Evolutionary conservation across 2,329 filamentous ascomycete genomes (phyloP).

Genomic region (Huntiella savannae): DNA sequence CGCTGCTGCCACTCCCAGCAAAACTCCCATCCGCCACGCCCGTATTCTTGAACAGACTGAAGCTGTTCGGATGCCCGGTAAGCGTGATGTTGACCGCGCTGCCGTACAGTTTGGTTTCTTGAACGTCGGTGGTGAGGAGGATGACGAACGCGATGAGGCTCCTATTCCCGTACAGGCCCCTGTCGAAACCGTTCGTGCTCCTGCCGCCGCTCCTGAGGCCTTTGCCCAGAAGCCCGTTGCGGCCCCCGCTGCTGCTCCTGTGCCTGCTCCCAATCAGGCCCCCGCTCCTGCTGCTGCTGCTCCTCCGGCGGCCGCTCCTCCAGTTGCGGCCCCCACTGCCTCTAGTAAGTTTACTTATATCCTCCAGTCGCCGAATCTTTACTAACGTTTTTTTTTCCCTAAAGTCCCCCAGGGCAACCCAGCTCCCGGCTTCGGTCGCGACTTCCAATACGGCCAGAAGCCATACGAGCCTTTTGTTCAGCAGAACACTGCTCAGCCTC

Average conservation of each 20-base stretch:
- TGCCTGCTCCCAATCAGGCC: slow-evolving; percentile 17
- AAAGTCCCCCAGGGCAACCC: slow-evolving; percentile 2
- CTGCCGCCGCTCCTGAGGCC: slow-evolving; percentile 46
- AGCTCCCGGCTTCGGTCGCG: slow-evolving; percentile 8
- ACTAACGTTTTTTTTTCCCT: background rate
- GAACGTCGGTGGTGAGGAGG: slow-evolving; percentile 65
- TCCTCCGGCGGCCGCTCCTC: slow-evolving; percentile 15
- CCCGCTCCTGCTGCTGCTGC: slow-evolving; percentile 12
- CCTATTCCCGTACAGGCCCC: slow-evolving; percentile 74
- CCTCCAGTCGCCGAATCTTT: background rate
- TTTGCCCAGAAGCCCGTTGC: slow-evolving; percentile 37
- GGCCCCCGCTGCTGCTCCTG: slow-evolving; percentile 18
- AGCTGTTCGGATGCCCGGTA: slow-evolving; percentile 93
- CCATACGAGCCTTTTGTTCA: slow-evolving; percentile 43
- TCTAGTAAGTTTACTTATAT: background rate
- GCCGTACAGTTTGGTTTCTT: slow-evolving; percentile 95
- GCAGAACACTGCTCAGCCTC: slow-evolving; percentile 33
- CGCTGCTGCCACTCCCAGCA: slow-evolving; percentile 32
- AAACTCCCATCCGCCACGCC: slow-evolving; percentile 46
- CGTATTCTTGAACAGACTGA: slow-evolving; percentile 88
- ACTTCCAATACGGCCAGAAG: slow-evolving; percentile 28
- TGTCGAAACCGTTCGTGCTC: slow-evolving; percentile 26
- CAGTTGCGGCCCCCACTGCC: slow-evolving; percentile 16
- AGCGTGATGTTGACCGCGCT: slow-evolving; percentile 81
- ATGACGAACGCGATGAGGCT: slow-evolving; percentile 85